Evolutionary conservation across 1,139 yeast genomes (phyloP).

Genomic region (Saccharomyces pastorianus): DNA sequence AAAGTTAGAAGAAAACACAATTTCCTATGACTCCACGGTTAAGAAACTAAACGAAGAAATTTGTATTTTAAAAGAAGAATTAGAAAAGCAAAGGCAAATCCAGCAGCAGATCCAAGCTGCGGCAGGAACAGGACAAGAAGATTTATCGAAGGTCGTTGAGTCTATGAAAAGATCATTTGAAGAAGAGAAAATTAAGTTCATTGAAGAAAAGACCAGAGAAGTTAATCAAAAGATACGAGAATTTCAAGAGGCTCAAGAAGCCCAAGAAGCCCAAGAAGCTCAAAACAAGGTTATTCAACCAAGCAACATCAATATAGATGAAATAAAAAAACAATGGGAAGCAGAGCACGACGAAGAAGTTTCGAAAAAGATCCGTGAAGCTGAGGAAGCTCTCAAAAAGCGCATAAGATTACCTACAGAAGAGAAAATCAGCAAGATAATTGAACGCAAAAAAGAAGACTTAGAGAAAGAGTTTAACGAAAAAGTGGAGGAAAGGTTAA

Average conservation of each 20-base stretch:
- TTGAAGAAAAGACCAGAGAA: slow-evolving; percentile 14
- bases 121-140: slow-evolving; percentile 10
- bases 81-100: slow-evolving; percentile 2
- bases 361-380: slow-evolving; percentile 17
- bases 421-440: slow-evolving; percentile 20
- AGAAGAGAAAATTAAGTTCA: slow-evolving; percentile 17
- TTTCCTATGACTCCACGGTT: slow-evolving; percentile 6
- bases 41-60: slow-evolving; percentile 5
- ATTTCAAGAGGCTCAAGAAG: slow-evolving; percentile 8
- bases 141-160: slow-evolving; percentile 19
- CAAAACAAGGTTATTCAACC: slow-evolving; percentile 10
- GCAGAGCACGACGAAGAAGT: slow-evolving; percentile 23
- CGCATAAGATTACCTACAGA: slow-evolving; percentile 24
- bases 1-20: neutral
- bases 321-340: slow-evolving; percentile 19
- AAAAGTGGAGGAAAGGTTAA: slow-evolving; percentile 11
- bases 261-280: slow-evolving; percentile 4
- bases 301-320: slow-evolving; percentile 9
- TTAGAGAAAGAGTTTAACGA: slow-evolving; percentile 22
- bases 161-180: slow-evolving; percentile 22
- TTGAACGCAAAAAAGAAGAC: slow-evolving; percentile 19
- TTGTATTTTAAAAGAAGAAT: neutral
- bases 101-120: slow-evolving; percentile 1
- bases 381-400: slow-evolving; percentile 25
- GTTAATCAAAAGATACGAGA: slow-evolving; percentile 15